Conservation (phyloP, 2,329 filamentous ascomycete genomes). For the Leptographium wingfieldii region DNA sequence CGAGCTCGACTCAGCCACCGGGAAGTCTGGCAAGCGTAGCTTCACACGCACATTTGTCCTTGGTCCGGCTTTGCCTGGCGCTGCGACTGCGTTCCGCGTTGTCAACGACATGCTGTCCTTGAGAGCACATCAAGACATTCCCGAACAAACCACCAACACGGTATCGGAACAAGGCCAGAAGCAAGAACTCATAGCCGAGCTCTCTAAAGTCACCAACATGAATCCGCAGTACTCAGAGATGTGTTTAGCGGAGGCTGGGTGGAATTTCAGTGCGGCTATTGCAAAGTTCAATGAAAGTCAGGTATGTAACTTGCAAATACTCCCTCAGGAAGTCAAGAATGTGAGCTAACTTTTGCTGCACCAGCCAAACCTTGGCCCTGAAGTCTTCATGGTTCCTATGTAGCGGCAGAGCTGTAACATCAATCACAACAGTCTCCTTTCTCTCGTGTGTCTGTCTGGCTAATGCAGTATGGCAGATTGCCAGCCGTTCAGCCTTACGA, state of each 20-base stretch:
- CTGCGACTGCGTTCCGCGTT: constrained; percentile 53
- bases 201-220: constrained; percentile 70
- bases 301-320: constrained; percentile 31
- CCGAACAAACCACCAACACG: constrained; percentile 22
- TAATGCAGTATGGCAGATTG: background rate
- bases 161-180: constrained; percentile 30
- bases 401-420: background rate
- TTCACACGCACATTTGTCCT: constrained; percentile 75
- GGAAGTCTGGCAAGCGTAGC: constrained; percentile 53
- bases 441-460: background rate
- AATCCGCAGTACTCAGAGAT: constrained; percentile 65
- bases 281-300: constrained; percentile 64
- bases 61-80: constrained; percentile 55
- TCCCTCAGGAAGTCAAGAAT: background rate
- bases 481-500: background rate
- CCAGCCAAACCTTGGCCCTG: constrained; percentile 10
- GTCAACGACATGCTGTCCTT: constrained; percentile 69
- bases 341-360: constrained; percentile 1
- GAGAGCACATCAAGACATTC: constrained; percentile 47
- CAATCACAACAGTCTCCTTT: background rate
- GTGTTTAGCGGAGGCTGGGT: constrained; percentile 67
- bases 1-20: constrained; percentile 48
- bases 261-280: constrained; percentile 67
- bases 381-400: constrained; percentile 8
- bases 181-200: constrained; percentile 59